Conservation (phyloP, 768 basidiomycete genomes). For the Tulasnella sp. region DNA sequence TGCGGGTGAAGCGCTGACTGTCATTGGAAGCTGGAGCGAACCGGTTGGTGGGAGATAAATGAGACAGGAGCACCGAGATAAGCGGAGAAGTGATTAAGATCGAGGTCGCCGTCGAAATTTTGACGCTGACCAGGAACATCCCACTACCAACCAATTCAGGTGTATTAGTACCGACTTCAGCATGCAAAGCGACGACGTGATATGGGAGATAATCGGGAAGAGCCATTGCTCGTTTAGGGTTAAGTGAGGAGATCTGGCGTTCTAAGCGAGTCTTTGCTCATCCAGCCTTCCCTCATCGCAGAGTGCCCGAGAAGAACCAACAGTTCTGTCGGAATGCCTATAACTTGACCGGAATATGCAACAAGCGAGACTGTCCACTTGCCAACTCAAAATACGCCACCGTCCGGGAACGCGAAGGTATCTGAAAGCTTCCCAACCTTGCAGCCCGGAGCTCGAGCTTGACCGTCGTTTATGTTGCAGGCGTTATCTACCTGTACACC, state of each 20-base stretch:
- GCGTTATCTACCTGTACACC: conserved; percentile 85
- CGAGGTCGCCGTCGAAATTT: conserved; percentile 25
- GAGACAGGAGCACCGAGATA: not conserved
- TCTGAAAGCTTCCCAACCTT: conserved; percentile 16
- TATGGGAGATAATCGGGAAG: conserved; percentile 92
- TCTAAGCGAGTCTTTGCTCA: not conserved
- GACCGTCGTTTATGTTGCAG: conserved; percentile 41
- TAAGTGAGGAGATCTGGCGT: conserved; percentile 61
- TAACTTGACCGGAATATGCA: conserved; percentile 95
- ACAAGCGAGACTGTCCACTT: conserved; percentile 92
- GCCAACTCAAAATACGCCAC: conserved; percentile 98
- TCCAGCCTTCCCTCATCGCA: conserved; percentile 26
- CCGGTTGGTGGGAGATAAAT: not conserved
- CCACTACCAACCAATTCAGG: conserved; percentile 10
- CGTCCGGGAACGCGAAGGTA: conserved; percentile 94
- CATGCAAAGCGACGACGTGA: conserved; percentile 79
- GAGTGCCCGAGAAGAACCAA: conserved; percentile 56
- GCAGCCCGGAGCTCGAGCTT: not conserved
- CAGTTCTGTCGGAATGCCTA: conserved; percentile 99
- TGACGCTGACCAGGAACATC: conserved; percentile 15
- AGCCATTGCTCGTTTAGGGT: conserved; percentile 99
- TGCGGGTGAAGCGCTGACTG: not conserved
- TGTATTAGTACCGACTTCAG: conserved; percentile 10
- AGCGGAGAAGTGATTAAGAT: not conserved
- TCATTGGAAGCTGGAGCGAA: not conserved